Evolutionary conservation across 2,329 filamentous ascomycete species (phyloP), one percentile per base, ranked within the genome.

Genomic region (Colletotrichum truncatum): DNA sequence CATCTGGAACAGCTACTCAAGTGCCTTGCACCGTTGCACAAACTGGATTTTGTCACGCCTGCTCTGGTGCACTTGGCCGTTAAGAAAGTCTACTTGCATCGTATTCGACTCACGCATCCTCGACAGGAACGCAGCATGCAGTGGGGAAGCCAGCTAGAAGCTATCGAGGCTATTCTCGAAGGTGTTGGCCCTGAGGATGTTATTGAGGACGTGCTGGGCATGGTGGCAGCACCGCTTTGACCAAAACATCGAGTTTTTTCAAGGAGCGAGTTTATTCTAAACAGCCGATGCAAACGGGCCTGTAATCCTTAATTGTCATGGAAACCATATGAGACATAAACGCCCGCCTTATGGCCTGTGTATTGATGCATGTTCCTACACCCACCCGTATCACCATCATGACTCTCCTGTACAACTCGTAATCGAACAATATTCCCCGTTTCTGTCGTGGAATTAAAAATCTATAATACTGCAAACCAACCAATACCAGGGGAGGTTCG

Each of bases 1-100:
- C 91, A 97, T 73, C 90, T 98, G 62, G 85, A 87, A 43, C 83
- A 85, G 68, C 82, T 97, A 45, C 82, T 88, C 68, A 88, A 84
- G 80, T 90, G 89, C 54, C 86, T 99, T 7, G 93, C 94, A 4
- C 89, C 93, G 1, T 82, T 99, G 16, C 95, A 98, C 75, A 87
- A 89, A 1, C 81, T 97, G 14, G 85, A 91, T 71, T 98, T 91
- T 75, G 89, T 93, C 5, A 94, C 94, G 0, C 95, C 96, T 0
- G 92, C 93, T 1, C 85, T 98, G 25, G 90, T 98, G 18, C 88
- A 85, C 7, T 83, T 99, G 46, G 96, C 96, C 5, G 90, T 91
- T 2, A 88, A 88, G 66, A 98, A 98, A 80, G 87, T 97, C 23
- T 99, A 97, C 74, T 84, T 91, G 16, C 96, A 99, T 79, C 90